Evolutionary conservation across 345 rosid species (phyloP), one percentile per base, ranked within the genome.

Genomic region (Arabidopsis arenosa): DNA sequence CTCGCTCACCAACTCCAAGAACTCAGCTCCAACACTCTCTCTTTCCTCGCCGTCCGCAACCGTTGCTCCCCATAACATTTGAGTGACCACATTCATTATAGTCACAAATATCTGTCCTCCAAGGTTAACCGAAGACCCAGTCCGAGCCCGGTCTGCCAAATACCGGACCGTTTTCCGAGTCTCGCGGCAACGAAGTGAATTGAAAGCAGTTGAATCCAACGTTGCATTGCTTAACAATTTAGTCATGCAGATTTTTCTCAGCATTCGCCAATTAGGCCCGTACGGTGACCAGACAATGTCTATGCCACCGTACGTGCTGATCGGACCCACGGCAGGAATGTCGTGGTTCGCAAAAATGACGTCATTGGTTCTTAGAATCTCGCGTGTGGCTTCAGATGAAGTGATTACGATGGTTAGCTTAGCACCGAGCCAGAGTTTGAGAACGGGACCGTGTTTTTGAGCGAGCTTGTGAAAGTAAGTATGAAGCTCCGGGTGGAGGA

Each of bases 31-130:
- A 3, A 79, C 33, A 9, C 4, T 41, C 40, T 33, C 67, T 45
- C 48, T 71, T 43, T 51, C 44, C 59, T 60, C 11, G 10, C 10
- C 58, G 0, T 81, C 86, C 8, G 60, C 12, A 32, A 78, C 41
- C 23, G 80, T 76, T 2, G 68, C 80, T 2, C 89, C 89, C 86
- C 86, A 85, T 57, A 78, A 4, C 85, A 81, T 81, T 33, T 60
- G 74, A 35, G 75, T 82, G 48, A 82, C 9, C 21, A 74, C 76
- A 45, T 84, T 81, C 12, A 79, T 49, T 9, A 62, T 57, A 32
- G 77, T 82, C 39, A 60, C 33, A 58, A 76, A 80, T 12, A 73
- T 43, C 3, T 70, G 79, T 62, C 84, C 83, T n/a, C 87, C 80
- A 0, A 84, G 12, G 54, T 84, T 67, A 44, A 84, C 81, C 2